These are phyloP conservation scores for Carex myosuroides DNA, from an alignment of 176 grass and related monocot species.

Conservation along the genomic window DNA sequence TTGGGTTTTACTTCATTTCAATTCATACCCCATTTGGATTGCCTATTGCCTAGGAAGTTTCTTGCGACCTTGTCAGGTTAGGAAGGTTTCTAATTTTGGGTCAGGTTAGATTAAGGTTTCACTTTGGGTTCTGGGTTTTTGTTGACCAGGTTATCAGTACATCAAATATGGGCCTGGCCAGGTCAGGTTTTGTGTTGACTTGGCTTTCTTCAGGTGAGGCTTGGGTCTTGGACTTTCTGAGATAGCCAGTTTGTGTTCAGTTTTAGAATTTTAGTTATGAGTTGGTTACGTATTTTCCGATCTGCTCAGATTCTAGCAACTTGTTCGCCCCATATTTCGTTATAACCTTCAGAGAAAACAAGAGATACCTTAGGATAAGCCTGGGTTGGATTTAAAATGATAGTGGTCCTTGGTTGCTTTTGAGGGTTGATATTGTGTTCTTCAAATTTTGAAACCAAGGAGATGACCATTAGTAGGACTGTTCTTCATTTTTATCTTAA, in stretches of 20 bases:
- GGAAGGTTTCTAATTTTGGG: neutral
- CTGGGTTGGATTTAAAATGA: neutral
- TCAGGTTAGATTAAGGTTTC: neutral
- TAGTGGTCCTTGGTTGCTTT: neutral
- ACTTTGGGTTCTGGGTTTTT: neutral
- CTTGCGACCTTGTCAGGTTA: neutral
- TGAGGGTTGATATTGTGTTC: neutral
- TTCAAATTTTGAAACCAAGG: neutral
- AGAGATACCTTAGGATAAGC: neutral
- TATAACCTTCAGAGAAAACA: neutral
- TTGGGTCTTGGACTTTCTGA: neutral
- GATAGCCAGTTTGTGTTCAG: neutral
- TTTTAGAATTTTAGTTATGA: neutral
- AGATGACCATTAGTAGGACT: neutral
- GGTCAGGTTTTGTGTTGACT: neutral
- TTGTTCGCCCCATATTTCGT: neutral
- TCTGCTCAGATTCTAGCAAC: neutral
- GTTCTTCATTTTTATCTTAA: neutral
- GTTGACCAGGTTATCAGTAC: neutral
- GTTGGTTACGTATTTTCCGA: neutral
- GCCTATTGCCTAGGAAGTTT: neutral
- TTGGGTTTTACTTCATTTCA: neutral
- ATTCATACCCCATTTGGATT: neutral
- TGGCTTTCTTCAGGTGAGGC: neutral
- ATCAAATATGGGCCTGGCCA: neutral